Conservation (phyloP, 2,329 filamentous ascomycete genomes). For the Dothideomycetes sp. region DNA sequence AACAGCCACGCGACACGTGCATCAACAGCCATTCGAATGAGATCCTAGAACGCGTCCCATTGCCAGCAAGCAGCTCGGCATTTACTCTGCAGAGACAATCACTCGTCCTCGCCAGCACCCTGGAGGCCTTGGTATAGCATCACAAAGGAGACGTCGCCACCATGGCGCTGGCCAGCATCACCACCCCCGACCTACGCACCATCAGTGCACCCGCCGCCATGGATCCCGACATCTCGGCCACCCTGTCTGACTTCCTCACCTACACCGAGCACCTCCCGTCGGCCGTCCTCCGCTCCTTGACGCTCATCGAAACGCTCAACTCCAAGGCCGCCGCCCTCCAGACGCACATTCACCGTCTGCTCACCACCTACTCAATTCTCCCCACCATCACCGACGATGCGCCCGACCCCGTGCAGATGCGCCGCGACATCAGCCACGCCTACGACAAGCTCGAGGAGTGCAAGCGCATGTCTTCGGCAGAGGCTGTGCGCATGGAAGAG, state of each 20-base stretch:
- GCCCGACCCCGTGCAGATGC: constrained; percentile 41
- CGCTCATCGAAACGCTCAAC: constrained; percentile 46
- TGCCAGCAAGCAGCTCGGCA: too few relatives aligned
- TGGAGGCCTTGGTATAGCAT: too few relatives aligned
- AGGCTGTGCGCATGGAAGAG: constrained; percentile 22
- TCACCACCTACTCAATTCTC: constrained; percentile 37
- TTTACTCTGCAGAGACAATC: too few relatives aligned
- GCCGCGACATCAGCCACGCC: constrained; percentile 45
- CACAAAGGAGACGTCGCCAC: too few relatives aligned
- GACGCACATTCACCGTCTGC: constrained; percentile 35
- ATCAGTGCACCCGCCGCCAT: constrained; percentile 9
- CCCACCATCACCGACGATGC: constrained; percentile 38
- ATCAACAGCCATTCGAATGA: too few relatives aligned
- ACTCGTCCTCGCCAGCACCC: too few relatives aligned
- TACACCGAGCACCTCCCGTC: constrained; percentile 60
- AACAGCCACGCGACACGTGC: too few relatives aligned
- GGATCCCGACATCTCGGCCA: constrained; percentile 55
- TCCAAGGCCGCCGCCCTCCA: constrained; percentile 30
- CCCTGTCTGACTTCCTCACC: constrained; percentile 56
- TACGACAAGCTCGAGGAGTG: constrained; percentile 33
- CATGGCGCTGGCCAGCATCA: constrained; percentile 8
- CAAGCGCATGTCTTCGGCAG: constrained; percentile 24
- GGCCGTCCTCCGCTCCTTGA: constrained; percentile 52
- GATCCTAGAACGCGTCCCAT: too few relatives aligned
- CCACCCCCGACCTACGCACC: constrained; percentile 10